Evolutionary conservation across 495 filamentous ascomycete genomes (phyloP), one percentile per base, ranked within the genome.

Genomic region (Lasiosphaeria hispida): DNA sequence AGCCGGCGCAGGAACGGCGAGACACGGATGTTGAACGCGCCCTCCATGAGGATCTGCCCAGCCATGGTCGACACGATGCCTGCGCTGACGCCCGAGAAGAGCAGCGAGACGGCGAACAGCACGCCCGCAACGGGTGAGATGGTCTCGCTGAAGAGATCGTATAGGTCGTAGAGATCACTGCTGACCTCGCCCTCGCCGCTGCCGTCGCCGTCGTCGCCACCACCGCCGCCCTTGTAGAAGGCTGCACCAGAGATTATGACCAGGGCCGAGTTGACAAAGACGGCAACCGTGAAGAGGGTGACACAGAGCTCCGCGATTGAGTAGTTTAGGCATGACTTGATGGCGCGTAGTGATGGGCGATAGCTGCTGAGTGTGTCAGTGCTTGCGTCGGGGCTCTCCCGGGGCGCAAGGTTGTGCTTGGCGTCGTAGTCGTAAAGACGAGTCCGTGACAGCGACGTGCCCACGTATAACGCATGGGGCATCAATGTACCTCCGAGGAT

Each of bases 261-360:
- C 58, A 92, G 90, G 19, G 88, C 78, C 56, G 82, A 86, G 70
- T 92, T 92, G 63, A 92, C 87, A 63, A 92, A 92, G 11, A 91
- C 78, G 17, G 88, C 88, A 63, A 90, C 89, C 35, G 85, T 87
- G 65, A 89, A 88, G 4, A 91, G 81, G 2, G 84, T 85, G 47
- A 89, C 62, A 18, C 79, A 67, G 17, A 90, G 72, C 61, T 87
- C 85, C 8, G 83, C 79, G 57, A 89, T 86, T 10, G 85, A 88
- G 65, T 89, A 90, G 30, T 80, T 80, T 65, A 91, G 75, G 66
- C 87, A 91, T 48, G 79, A 78, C 7, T 79, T 80, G 45, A 92
- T 91, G 1, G 88, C 88, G 6, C 78, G 69, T 15, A 90, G 75
- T 1, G 86, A 85, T 1, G 88, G 88, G 36, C 81, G 78, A 68